Evolutionary conservation across 495 filamentous ascomycete species (phyloP).

Genomic region (Ascodesmis nigricans): DNA sequence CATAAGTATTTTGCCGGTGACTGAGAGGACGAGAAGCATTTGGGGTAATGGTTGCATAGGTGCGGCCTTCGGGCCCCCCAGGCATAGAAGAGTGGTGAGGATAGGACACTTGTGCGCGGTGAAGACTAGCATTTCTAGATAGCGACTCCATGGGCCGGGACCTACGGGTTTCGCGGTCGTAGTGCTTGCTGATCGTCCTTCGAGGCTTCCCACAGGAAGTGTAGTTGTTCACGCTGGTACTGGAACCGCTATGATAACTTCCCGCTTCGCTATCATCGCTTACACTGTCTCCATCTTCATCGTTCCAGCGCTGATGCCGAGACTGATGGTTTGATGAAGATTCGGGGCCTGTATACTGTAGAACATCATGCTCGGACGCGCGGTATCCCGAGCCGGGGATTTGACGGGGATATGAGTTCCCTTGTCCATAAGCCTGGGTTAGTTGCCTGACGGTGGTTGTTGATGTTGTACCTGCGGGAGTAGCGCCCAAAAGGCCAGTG

Average conservation of each 20-base stretch:
- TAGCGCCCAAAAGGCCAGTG: not conserved
- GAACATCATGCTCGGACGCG: conserved; percentile 3
- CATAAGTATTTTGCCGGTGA: conserved; percentile 4
- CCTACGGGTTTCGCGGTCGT: not conserved
- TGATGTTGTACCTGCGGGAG: conserved; percentile 1
- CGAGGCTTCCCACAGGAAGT: not conserved
- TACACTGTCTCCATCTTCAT: conserved; percentile 2
- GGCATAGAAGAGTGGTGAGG: too few species aligned
- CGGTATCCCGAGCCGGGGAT: not conserved
- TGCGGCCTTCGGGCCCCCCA: too few species aligned
- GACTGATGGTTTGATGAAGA: conserved; percentile 1
- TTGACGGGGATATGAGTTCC: not conserved
- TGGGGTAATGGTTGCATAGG: not conserved
- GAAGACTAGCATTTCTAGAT: too few species aligned
- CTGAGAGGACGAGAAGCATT: not conserved
- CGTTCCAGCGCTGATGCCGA: not conserved
- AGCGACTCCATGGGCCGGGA: not conserved
- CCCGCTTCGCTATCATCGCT: conserved; percentile 5
- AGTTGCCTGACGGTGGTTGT: not conserved
- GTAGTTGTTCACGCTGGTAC: conserved; percentile 4
- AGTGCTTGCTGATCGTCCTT: not conserved
- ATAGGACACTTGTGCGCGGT: too few species aligned
- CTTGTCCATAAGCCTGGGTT: not conserved
- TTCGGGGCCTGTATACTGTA: not conserved
- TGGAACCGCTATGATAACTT: conserved; percentile 1